These are phyloP conservation scores for Sclerotiophoma versabilis DNA, from an alignment of 2,329 filamentous ascomycete genomes.

Conservation along the genomic window DNA sequence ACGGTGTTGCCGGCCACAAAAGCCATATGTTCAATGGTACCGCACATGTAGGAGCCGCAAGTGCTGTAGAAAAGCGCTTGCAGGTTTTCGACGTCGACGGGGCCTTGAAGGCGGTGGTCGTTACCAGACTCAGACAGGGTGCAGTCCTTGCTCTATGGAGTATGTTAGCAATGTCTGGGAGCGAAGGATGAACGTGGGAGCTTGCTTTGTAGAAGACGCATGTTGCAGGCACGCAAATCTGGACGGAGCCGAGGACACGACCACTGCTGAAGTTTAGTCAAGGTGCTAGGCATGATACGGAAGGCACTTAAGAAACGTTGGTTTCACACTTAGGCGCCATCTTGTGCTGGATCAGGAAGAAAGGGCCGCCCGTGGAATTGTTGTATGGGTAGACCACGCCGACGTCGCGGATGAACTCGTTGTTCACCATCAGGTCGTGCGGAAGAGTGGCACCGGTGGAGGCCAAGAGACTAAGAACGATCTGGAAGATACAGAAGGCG, in stretches of 20 bases:
- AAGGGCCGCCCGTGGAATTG: conserved; percentile 18
- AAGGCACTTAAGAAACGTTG: conserved; percentile 2
- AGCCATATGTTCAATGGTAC: background rate
- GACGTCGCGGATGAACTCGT: conserved; percentile 23
- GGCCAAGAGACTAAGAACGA: background rate
- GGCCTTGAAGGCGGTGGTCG: conserved; percentile 1
- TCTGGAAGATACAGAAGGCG: background rate
- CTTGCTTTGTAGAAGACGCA: conserved; percentile 7
- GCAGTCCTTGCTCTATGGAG: background rate
- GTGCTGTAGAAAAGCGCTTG: background rate
- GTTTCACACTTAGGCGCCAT: conserved; percentile 15
- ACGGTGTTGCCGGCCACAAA: background rate
- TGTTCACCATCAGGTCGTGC: conserved; percentile 31
- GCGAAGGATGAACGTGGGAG: no score
- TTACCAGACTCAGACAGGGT: background rate
- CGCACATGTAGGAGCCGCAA: conserved; percentile 3
- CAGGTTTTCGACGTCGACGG: conserved; percentile 1
- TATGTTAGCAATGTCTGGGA: background rate
- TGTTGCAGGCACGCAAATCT: conserved; percentile 5
- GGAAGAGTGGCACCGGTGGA: conserved; percentile 9
- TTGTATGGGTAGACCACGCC: conserved; percentile 21
- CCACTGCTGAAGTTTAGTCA: background rate
- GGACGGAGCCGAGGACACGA: background rate
- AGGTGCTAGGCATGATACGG: background rate
- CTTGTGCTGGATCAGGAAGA: conserved; percentile 22